Evolutionary conservation across 2,329 filamentous ascomycete species (phyloP).

Genomic region (Epichloe elymi): DNA sequence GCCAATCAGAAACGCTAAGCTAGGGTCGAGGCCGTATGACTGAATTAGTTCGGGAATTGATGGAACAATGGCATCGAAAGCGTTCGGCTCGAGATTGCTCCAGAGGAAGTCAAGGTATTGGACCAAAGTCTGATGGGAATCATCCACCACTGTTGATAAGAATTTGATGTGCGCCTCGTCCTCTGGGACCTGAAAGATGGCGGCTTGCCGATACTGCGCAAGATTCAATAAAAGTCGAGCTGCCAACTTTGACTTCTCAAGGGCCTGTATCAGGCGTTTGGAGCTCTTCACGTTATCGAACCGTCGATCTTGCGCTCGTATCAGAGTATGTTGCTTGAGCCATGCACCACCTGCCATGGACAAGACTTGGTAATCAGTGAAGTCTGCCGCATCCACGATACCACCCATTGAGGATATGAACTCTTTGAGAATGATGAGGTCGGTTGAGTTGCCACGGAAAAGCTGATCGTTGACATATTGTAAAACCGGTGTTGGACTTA

Average conservation of each 20-base stretch:
- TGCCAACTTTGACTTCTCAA: slow-evolving; percentile 66
- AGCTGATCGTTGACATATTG: slow-evolving; percentile 85
- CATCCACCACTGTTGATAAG: slow-evolving; percentile 76
- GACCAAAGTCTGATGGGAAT: slow-evolving; percentile 70
- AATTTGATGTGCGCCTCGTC: slow-evolving; percentile 75
- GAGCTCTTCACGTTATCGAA: slow-evolving; percentile 64
- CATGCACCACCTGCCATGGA: slow-evolving; percentile 79
- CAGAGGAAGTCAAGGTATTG: slow-evolving; percentile 86
- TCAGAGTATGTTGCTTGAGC: slow-evolving; percentile 67
- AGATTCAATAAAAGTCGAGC: slow-evolving; percentile 79
- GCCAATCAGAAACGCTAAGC: slow-evolving; percentile 74
- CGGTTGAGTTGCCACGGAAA: slow-evolving; percentile 68
- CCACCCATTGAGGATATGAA: slow-evolving; percentile 89
- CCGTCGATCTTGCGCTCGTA: slow-evolving; percentile 69
- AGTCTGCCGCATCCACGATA: slow-evolving; percentile 73
- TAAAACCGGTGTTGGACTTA: slow-evolving; percentile 74
- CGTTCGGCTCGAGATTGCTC: slow-evolving; percentile 58
- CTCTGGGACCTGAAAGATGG: slow-evolving; percentile 61
- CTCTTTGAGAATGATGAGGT: slow-evolving; percentile 83
- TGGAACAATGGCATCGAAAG: slow-evolving; percentile 71
- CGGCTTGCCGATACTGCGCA: slow-evolving; percentile 80
- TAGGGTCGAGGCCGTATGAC: slow-evolving; percentile 67
- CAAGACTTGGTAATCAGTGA: slow-evolving; percentile 76
- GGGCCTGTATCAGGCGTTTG: slow-evolving; percentile 63
- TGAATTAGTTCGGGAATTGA: slow-evolving; percentile 59